Evolutionary conservation across 352 stramenopile genomes (phyloP), one percentile per base, ranked within the genome.

Genomic region (Aphanomyces astaci): DNA sequence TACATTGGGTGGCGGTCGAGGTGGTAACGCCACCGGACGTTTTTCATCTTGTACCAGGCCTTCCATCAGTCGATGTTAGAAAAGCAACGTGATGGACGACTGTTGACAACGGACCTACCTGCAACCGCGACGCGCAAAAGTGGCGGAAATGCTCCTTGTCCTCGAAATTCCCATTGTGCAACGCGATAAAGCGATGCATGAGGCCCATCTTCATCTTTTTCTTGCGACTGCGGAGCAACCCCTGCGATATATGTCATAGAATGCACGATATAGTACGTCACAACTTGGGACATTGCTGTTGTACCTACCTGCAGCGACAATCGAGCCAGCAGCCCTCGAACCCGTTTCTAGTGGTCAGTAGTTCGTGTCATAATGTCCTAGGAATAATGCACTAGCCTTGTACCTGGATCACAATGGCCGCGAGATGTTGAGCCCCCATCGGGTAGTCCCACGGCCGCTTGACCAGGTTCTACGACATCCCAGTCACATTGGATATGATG

Each of bases 341-440:
- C 77, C 10, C 72, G 75, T 65, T 88, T 90, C 67, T 87, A 66
- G 17, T 19, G 19, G 4, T 22, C 5, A 43, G n/a, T 4, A 70
- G 19, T n/a, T 33, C 13, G 33, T 70, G 36, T 46, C 32, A 28
- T 9, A 45, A 64, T 17, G 15, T 22, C 3, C 22, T 64, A 1
- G 1, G 43, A 65, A 10, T 63, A 27, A n/a, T n/a, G n/a, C n/a
- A n/a, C n/a, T n/a, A n/a, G n/a, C 36, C 17, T 32, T 22, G 17
- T 51, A 76, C 75, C 63, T 89, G 87, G 51, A 95, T 91, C 71
- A 89, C 66, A 17, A 93, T 76, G 5, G 85, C 85, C 0, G 87
- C 78, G 17, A 95, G 71, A 39, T 94, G 80, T 71, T 92, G 80
- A 28, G 87, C 87, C 1, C 82, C 81, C 84, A 95, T 93, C 27